These are phyloP conservation scores for Neovahlkampfia damariscottae DNA, from an alignment of 78 protist genomes.

Conservation along the genomic window DNA sequence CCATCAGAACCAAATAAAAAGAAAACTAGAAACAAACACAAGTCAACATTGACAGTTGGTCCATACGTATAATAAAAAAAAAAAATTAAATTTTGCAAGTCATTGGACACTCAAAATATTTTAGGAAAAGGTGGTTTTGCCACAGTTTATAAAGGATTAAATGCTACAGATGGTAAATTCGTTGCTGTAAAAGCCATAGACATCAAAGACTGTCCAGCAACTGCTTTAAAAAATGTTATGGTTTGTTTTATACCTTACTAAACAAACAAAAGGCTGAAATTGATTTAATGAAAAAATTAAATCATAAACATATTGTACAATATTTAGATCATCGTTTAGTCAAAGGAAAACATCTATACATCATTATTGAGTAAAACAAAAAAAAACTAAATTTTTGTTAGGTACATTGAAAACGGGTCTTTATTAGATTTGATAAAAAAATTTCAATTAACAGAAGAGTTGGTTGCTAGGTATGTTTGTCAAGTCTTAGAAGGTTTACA, in stretches of 20 bases:
- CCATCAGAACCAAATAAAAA: too few relatives aligned
- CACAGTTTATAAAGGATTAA: background rate
- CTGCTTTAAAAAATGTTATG: background rate
- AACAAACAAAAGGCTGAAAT: background rate
- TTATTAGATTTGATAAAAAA: background rate
- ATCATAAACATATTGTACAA: background rate
- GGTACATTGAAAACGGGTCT: background rate
- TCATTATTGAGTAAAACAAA: background rate
- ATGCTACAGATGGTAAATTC: background rate
- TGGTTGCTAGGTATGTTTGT: background rate
- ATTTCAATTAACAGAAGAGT: background rate
- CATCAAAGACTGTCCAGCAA: background rate
- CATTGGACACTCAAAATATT: too few relatives aligned
- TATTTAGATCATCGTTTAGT: background rate
- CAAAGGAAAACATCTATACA: background rate
- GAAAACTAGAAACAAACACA: too few relatives aligned
- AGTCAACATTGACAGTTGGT: too few relatives aligned
- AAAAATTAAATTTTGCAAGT: too few relatives aligned
- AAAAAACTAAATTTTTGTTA: too few relatives aligned
- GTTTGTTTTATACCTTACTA: background rate
- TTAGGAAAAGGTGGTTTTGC: background rate
- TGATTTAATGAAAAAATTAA: background rate
- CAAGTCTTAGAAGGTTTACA: background rate
- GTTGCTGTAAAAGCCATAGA: background rate
- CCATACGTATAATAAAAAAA: too few relatives aligned